Evolutionary conservation across 2,329 filamentous ascomycete species (phyloP), one percentile per base, ranked within the genome.

Genomic region (Triangularia verruculosa): DNA sequence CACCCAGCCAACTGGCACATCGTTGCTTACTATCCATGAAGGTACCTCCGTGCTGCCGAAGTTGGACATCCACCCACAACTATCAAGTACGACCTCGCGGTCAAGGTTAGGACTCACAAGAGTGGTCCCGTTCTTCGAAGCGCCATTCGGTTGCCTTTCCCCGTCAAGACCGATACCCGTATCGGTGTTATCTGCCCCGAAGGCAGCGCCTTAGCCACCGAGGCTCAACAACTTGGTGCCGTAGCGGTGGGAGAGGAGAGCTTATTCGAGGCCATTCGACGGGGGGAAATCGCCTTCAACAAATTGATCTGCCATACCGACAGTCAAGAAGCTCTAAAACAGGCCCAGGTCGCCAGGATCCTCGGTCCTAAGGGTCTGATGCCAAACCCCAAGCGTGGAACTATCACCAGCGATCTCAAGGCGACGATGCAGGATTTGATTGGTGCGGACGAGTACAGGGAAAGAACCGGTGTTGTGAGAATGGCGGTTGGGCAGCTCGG

Each of bases 101-200:
- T 99, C 71, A 93, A 90, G 73, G 80, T 99, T 67, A 89, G 89
- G 72, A 93, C 94, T 1, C 83, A 87, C 70, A 94, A 93, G 76
- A 93, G 93, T 77, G 93, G 93, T 0, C 89, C 93, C 17, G 87
- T 95, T 8, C 83, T 99, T 69, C 91, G 93, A 68, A 96, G 91
- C 79, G 91, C 92, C 74, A 83, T 99, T 74, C 89, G 90, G 51
- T 88, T 99, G 17, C 95, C 95, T 0, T 90, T 96, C 76, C 89
- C 93, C 4, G 91, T 98, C 69, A 91, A 92, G 76, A 96, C 91
- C 67, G 92, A 96, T 75, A 83, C 93, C 59, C 88, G 89, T 67
- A 93, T 99, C 72, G 95, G 89, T 73, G 95, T 98, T 62, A 91
- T 99, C 70, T 94, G 90, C 75, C 88, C 91, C n/a, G 89, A 94